phyloP scores from a whole-genome alignment of 257 asterid species.

The Gynochthodes officinalis region DNA sequence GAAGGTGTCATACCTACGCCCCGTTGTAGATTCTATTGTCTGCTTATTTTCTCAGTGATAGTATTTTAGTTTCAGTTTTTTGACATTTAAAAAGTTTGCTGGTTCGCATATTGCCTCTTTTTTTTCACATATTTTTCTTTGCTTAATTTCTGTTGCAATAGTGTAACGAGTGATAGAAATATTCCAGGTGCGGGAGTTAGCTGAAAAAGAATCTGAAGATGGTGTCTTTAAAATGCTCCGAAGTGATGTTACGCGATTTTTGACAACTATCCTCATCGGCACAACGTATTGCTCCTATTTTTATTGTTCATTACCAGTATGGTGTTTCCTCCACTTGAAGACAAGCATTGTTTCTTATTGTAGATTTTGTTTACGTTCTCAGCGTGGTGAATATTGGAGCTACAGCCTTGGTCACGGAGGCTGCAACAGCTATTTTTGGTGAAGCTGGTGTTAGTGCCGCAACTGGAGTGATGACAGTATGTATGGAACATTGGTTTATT shows the following conservation, averaged over 20 bases:
- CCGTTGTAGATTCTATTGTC: background rate
- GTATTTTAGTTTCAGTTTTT: background rate
- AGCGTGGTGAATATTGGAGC: constrained; percentile 98
- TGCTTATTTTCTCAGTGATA: background rate
- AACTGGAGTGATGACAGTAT: constrained; percentile 96
- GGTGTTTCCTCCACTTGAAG: constrained; percentile 34
- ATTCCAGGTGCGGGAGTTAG: constrained; percentile 89
- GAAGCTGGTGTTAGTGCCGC: constrained; percentile 98
- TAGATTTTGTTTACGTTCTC: constrained; percentile 46
- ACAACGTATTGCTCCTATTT: constrained; percentile 73
- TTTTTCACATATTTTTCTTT: background rate
- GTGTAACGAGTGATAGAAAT: constrained; percentile 11
- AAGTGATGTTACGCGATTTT: constrained; percentile 90
- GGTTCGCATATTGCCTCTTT: background rate
- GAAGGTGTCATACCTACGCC: constrained; percentile 56
- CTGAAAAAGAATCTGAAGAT: constrained; percentile 87
- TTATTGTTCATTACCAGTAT: constrained; percentile 21
- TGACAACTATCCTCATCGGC: constrained; percentile 98
- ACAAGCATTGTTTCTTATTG: constrained; percentile 39
- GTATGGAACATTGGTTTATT: constrained; percentile 16
- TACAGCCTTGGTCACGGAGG: constrained; percentile 92
- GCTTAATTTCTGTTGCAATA: background rate
- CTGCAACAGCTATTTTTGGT: constrained; percentile 94
- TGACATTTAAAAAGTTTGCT: background rate
- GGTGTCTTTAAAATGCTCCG: constrained; percentile 93